These are phyloP conservation scores for Pleurotus eryngii DNA, from an alignment of 768 basidiomycete genomes.

Conservation along the genomic window DNA sequence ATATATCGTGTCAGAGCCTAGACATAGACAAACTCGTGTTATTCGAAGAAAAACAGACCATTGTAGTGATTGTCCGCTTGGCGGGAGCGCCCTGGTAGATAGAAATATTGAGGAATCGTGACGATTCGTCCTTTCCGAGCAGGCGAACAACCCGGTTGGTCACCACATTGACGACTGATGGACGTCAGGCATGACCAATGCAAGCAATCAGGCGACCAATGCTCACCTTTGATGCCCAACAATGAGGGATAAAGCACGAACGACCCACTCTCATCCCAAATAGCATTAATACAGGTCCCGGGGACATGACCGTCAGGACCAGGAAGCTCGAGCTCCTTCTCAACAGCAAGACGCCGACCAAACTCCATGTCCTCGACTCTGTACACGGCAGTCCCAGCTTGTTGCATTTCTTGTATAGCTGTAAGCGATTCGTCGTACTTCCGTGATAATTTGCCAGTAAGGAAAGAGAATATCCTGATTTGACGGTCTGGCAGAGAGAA, in stretches of 20 bases:
- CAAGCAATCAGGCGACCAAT: neutral
- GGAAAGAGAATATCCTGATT: constrained; percentile 90
- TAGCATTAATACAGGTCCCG: constrained; percentile 80
- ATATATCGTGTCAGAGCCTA: constrained; percentile 7
- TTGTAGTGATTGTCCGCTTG: constrained; percentile 78
- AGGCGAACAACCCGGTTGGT: constrained; percentile 89
- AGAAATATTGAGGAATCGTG: constrained; percentile 83
- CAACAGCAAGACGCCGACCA: constrained; percentile 89
- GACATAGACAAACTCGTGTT: neutral
- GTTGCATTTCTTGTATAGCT: constrained; percentile 98
- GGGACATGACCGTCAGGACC: constrained; percentile 70
- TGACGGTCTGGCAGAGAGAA: constrained; percentile 93
- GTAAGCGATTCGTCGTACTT: constrained; percentile 93
- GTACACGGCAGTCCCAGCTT: constrained; percentile 90
- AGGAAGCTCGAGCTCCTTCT: constrained; percentile 85
- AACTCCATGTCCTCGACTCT: constrained; percentile 99
- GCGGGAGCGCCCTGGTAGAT: constrained; percentile 93
- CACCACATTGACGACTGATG: constrained; percentile 85
- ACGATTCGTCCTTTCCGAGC: constrained; percentile 90
- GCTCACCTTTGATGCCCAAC: constrained; percentile 88
- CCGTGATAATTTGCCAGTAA: constrained; percentile 83
- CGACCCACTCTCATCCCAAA: constrained; percentile 98
- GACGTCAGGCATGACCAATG: neutral
- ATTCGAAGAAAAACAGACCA: constrained; percentile 43
- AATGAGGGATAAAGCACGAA: constrained; percentile 93